Percentiles rank a stretch among this genome's conserved stretches.
Evolutionary conservation across 345 rosid species (phyloP).

Genomic region (Microthlaspi erraticum): DNA sequence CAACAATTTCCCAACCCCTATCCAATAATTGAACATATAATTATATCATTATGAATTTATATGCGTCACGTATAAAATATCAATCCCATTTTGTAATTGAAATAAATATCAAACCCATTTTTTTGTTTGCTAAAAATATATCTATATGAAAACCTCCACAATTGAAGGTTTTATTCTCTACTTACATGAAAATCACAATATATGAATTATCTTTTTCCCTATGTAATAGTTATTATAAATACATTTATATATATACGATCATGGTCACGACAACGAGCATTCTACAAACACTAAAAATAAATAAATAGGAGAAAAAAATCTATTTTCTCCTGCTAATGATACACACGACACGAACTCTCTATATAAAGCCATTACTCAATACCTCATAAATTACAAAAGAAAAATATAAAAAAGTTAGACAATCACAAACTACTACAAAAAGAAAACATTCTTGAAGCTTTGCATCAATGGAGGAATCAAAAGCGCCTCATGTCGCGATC

Average conservation of each 20-base stretch:
- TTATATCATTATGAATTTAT: background rate
- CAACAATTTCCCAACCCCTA: conserved; percentile 12
- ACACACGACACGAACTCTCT: conserved; percentile 34
- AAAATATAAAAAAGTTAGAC: background rate
- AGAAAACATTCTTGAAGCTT: background rate
- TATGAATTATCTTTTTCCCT: background rate
- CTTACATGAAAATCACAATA: background rate
- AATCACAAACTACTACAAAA: conserved; percentile 6
- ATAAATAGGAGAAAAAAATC: background rate
- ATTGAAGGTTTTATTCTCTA: background rate
- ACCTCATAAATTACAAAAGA: conserved; percentile 15
- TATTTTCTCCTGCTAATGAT: background rate
- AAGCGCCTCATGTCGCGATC: conserved; percentile 53
- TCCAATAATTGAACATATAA: conserved; percentile 34
- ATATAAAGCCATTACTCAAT: conserved; percentile 37
- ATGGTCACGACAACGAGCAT: conserved; percentile 12
- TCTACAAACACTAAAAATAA: conserved; percentile 20
- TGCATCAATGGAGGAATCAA: conserved; percentile 48
- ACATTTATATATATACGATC: background rate
- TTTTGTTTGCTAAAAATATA: no score
- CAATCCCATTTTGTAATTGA: no score
- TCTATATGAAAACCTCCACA: background rate
- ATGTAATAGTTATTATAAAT: background rate
- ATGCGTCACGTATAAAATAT: background rate
- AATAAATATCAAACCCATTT: no score